phyloP scores from a whole-genome alignment of 2,329 filamentous ascomycete genomes.

The Ascocoryne sarcoides region DNA sequence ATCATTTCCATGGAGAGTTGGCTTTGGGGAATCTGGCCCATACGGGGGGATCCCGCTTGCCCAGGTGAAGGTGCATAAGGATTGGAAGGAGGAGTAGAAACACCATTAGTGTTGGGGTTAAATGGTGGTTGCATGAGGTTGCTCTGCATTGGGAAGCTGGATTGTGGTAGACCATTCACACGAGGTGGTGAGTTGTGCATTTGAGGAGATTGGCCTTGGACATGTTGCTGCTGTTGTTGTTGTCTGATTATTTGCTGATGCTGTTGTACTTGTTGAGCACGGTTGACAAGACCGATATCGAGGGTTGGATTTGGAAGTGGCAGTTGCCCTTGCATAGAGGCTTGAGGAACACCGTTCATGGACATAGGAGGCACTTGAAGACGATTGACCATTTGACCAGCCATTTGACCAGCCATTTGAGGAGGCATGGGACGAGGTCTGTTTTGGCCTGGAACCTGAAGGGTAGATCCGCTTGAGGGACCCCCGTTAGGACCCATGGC shows the following conservation, averaged over 20 bases:
- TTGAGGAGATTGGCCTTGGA: slow-evolving; percentile 21
- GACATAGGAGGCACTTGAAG: slow-evolving; percentile 38
- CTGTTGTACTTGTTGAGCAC: slow-evolving; percentile 58
- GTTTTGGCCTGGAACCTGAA: slow-evolving; percentile 24
- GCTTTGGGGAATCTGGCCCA: slow-evolving; percentile 12
- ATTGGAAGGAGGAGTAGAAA: slow-evolving; percentile 32
- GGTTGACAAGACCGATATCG: slow-evolving; percentile 49
- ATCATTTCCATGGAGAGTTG: slow-evolving; percentile 17
- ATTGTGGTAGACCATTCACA: slow-evolving; percentile 24
- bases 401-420: slow-evolving; percentile 24
- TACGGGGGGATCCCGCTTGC: slow-evolving; percentile 24
- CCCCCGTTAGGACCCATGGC: slow-evolving; percentile 15
- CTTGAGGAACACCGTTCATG: slow-evolving; percentile 57
- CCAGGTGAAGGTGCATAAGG: slow-evolving; percentile 16
- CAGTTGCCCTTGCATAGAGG: slow-evolving; percentile 56
- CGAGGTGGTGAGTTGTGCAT: slow-evolving; percentile 35
- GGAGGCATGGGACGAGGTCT: slow-evolving; percentile 22
- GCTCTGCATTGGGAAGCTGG: slow-evolving; percentile 29
- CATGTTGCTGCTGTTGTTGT: slow-evolving; percentile 25
- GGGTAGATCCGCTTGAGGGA: slow-evolving; percentile 16
- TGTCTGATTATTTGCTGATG: slow-evolving; percentile 32
- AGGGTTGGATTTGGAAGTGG: slow-evolving; percentile 40
- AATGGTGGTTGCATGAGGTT: slow-evolving; percentile 45
- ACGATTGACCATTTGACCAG: slow-evolving; percentile 22
- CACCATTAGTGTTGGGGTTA: slow-evolving; percentile 39